Evolutionary conservation across 306 rosid species (phyloP).

Genomic region (Castanea crenata): DNA sequence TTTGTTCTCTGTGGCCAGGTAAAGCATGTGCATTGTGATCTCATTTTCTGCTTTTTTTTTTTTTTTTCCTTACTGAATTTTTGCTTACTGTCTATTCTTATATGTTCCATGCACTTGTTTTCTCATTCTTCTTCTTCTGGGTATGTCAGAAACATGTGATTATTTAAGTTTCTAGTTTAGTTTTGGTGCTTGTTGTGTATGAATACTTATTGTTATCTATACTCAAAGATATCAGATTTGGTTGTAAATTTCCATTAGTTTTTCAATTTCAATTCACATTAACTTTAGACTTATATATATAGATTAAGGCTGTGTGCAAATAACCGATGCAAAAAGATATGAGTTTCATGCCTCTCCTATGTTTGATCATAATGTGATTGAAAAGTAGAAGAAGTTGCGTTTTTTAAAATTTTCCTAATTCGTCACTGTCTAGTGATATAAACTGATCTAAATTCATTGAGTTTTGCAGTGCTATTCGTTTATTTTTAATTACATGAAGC

Average conservation of each 20-base stretch:
- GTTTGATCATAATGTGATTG: not conserved
- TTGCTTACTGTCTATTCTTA: not conserved
- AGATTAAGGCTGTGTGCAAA: not conserved
- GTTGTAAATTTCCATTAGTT: not conserved
- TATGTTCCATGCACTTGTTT: not conserved
- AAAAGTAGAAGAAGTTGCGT: not conserved
- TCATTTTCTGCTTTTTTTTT: not conserved
- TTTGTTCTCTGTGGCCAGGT: not conserved
- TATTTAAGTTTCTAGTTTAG: not conserved
- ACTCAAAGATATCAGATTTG: conserved; percentile 8
- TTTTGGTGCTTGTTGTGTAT: not conserved
- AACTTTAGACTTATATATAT: no score
- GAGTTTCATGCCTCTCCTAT: not conserved
- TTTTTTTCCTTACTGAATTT: not conserved
- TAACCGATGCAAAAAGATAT: not conserved
- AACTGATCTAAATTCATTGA: not conserved
- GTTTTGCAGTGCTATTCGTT: no score
- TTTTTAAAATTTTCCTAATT: not conserved
- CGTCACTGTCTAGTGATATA: not conserved
- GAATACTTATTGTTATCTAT: not conserved
- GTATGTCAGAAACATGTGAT: not conserved
- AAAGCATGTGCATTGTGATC: not conserved
- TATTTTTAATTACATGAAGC: no score
- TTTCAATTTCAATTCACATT: no score
- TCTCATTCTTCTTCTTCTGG: not conserved